Conservation (phyloP, 352 stramenopile genomes). For the Globisporangium barbulae region DNA sequence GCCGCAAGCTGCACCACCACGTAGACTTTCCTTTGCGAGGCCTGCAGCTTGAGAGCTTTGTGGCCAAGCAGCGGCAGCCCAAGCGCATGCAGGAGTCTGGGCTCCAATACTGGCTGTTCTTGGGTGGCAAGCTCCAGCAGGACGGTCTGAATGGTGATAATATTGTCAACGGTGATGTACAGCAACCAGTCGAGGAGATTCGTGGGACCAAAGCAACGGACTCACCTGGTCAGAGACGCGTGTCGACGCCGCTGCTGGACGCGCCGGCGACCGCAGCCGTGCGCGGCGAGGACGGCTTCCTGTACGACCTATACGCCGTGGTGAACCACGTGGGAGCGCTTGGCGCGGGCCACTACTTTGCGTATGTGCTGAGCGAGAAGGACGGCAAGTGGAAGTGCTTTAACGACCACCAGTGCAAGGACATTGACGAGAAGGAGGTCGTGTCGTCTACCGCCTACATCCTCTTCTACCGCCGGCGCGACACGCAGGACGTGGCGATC, state of each 20-base stretch:
- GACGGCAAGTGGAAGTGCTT: conserved; percentile 98
- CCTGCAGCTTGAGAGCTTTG: conserved; percentile 84
- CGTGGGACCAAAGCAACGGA: not conserved
- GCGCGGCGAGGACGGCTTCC: conserved; percentile 45
- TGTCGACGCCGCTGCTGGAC: conserved; percentile 37
- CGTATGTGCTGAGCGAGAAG: conserved; percentile 75
- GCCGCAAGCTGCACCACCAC: conserved; percentile 95
- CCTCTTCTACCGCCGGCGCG: conserved; percentile 86
- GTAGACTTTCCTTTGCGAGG: conserved; percentile 95
- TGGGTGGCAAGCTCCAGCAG: conserved; percentile 64
- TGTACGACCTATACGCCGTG: conserved; percentile 97
- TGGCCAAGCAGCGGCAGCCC: conserved; percentile 57
- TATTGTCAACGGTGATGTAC: not conserved
- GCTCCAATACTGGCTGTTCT: conserved; percentile 68
- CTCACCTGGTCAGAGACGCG: conserved; percentile 4
- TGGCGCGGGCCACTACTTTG: conserved; percentile 95
- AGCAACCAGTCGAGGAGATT: not conserved
- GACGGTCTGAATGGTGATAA: not conserved
- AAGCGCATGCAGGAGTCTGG: conserved; percentile 43
- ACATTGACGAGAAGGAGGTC: conserved; percentile 86
- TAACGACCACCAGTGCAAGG: conserved; percentile 93
- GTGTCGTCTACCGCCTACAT: conserved; percentile 88
- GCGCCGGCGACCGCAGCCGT: conserved; percentile 57
- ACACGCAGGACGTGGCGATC: conserved; percentile 61
- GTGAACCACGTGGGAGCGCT: conserved; percentile 97